Percentiles rank a stretch among this genome's conserved stretches.
Conservation (phyloP, 2,329 filamentous ascomycete genomes). For the Leptoxyphium fumago region DNA sequence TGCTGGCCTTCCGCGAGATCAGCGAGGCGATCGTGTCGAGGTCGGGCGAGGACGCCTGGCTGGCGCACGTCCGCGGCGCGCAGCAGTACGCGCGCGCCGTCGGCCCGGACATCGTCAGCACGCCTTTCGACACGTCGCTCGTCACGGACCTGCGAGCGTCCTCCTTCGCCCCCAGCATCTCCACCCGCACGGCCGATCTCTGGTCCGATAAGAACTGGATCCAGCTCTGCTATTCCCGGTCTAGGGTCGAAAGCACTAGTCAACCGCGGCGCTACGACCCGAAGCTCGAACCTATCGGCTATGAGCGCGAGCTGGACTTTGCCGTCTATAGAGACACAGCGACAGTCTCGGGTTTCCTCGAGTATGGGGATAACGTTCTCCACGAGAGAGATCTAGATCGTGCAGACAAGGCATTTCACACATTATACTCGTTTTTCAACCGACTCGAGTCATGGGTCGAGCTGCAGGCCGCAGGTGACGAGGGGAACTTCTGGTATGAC, state of each 20-base stretch:
- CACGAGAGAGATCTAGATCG: neutral
- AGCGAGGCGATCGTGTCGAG: neutral
- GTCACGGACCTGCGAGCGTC: neutral
- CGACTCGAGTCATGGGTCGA: neutral
- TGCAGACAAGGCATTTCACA: neutral
- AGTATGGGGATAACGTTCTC: neutral
- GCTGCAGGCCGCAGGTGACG: neutral
- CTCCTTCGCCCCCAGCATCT: neutral
- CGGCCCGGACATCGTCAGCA: neutral
- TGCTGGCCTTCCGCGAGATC: neutral
- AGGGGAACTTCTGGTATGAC: neutral
- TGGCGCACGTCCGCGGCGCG: neutral
- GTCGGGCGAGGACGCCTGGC: neutral
- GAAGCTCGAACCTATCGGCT: neutral
- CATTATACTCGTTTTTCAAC: neutral
- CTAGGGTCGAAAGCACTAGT: neutral
- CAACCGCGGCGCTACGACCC: neutral
- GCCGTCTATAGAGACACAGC: neutral
- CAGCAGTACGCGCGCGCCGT: neutral
- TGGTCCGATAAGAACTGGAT: neutral
- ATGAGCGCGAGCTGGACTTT: neutral
- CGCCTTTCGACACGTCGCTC: neutral
- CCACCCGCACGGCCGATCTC: neutral
- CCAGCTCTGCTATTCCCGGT: neutral
- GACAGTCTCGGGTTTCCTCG: neutral